Base-by-base conservation (phyloP, 805 yeast species). In the Pichia membranifaciens region DNA sequence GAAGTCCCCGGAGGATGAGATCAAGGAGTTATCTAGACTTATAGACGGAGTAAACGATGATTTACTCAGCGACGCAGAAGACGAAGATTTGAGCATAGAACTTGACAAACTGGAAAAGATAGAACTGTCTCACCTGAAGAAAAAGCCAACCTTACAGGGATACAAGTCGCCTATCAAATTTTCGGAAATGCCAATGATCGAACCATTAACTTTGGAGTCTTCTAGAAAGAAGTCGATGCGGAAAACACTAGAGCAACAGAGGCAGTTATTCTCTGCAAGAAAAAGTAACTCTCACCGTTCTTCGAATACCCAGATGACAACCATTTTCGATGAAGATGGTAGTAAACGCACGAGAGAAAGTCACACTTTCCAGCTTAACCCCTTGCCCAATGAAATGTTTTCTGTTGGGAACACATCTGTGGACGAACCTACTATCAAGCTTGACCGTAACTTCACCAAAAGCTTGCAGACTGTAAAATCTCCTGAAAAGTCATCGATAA, bases 121-220 rank as follows among this genome's bases (percentile, higher is more conserved):
- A 23, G 68, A 63, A 43, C 51, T 56, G 15, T 53, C 60, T 5
- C 59, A 60, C 28, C 52, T 59, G 4, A 41, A 60, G 40, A 48
- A n/a, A 32, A 49, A 29, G 37, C 38, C 18, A 17, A 43, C 12
- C 18, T 12, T 46, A 9, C 51, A 48, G 5, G 53, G 54, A 0
- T 18, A 54, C 8, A 53, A 59, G 41, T 61, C 66, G 4, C 65
- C 68, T 5, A 58, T 64, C 9, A 61, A 61, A 39, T 65, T 65
- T 54, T 62, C 62, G 8, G 60, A 61, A 40, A 50, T 65, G 38
- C 69, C 69, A 2, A 56, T 61, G 10, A 56, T 66, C 37, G 64
- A 61, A 20, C 68, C 68, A 3, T 29, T 64, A 22, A 57, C 58
- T 5, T 56, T 60, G n/a, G 60, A 55, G 39, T 51, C 65, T 2